These are phyloP conservation scores for Aspergillus biplanus DNA, from an alignment of 495 filamentous ascomycete species.

Conservation along the genomic window DNA sequence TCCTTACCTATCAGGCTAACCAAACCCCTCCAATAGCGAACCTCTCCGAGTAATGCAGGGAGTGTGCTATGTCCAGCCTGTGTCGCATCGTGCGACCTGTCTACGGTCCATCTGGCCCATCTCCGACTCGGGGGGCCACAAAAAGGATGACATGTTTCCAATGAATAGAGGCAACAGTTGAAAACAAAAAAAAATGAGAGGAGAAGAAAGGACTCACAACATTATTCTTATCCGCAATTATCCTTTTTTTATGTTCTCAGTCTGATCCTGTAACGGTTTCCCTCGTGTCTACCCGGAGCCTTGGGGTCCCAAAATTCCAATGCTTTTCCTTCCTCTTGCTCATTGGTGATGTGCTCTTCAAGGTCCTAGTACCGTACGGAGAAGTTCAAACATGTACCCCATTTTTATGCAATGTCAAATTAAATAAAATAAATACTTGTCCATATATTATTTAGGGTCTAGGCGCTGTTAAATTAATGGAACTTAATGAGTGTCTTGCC, in stretches of 20 bases:
- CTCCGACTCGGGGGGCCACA: neutral
- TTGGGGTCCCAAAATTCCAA: neutral
- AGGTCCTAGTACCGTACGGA: no score
- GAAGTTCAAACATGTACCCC: no score
- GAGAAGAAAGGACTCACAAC: neutral
- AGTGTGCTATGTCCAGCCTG: neutral
- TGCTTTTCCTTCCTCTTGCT: neutral
- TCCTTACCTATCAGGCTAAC: constrained; percentile 3
- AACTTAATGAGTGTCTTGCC: no score
- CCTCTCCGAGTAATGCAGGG: neutral
- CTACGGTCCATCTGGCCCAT: neutral
- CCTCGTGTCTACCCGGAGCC: neutral
- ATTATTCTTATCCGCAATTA: neutral
- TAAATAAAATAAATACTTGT: no score
- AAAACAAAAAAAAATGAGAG: neutral
- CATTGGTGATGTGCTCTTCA: neutral
- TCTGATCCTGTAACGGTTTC: neutral
- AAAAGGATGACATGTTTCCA: constrained; percentile 9
- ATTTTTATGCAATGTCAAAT: no score
- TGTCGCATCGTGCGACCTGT: constrained; percentile 2
- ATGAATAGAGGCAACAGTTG: neutral
- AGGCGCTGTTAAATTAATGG: no score
- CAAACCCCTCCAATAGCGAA: neutral
- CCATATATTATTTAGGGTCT: no score
- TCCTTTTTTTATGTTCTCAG: neutral